Evolutionary conservation across 2,329 filamentous ascomycete genomes (phyloP).

Genomic region (Lojkania enalia): DNA sequence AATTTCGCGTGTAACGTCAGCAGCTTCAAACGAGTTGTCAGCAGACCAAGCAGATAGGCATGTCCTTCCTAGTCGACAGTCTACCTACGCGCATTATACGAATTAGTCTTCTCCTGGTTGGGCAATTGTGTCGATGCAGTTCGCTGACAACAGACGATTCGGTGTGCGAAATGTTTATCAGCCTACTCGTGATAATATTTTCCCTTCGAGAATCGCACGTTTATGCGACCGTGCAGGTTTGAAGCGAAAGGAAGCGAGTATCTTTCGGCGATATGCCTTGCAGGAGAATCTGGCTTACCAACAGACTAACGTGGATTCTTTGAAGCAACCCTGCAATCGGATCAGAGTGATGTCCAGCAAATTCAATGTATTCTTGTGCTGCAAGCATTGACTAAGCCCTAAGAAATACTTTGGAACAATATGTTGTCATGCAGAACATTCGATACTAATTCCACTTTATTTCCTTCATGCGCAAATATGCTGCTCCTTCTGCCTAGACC

Average conservation of each 20-base stretch:
- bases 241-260: too few relatives aligned
- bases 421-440: too few relatives aligned
- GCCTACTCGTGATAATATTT: background rate
- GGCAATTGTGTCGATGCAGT: conserved; percentile 13
- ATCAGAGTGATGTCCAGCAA: conserved; percentile 3
- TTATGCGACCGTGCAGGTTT: conserved; percentile 1
- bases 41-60: conserved; percentile 9
- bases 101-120: conserved; percentile 13
- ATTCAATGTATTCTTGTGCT: background rate
- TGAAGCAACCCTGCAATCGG: conserved; percentile 15
- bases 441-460: too few relatives aligned
- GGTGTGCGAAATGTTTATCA: background rate
- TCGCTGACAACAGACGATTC: conserved; percentile 10
- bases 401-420: too few relatives aligned
- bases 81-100: conserved; percentile 11
- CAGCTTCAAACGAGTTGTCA: conserved; percentile 23
- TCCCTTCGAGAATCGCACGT: conserved; percentile 3
- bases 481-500: background rate
- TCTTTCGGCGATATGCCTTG: conserved; percentile 5
- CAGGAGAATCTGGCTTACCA: conserved; percentile 22
- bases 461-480: too few relatives aligned
- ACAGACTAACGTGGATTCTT: conserved; percentile 19
- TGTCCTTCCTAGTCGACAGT: background rate
- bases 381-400: conserved; percentile 3
- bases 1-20: conserved; percentile 28